These are phyloP conservation scores for Umbelopsis isabellina DNA, from an alignment of 192 early-diverging fungal genomes.

Conservation along the genomic window DNA sequence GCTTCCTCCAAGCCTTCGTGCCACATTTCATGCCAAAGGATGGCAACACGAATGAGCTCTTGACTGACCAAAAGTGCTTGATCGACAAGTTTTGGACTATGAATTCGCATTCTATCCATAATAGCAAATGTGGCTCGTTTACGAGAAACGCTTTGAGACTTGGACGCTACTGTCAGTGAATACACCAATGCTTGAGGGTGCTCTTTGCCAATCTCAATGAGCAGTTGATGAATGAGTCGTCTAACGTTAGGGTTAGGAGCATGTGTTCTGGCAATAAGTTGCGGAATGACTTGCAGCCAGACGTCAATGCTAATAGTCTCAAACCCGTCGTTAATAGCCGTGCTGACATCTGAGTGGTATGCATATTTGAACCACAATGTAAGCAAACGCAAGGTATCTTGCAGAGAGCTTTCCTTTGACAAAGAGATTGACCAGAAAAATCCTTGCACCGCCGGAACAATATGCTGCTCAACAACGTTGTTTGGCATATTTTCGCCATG, in stretches of 20 bases:
- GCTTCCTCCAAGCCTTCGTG: conserved; percentile 91
- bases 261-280: conserved; percentile 94
- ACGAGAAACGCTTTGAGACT: conserved; percentile 77
- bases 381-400: conserved; percentile 91
- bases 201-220: conserved; percentile 88
- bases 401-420: conserved; percentile 82
- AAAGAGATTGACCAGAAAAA: conserved; percentile 94
- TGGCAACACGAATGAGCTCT: conserved; percentile 96
- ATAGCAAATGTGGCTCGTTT: conserved; percentile 82
- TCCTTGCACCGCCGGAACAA: conserved; percentile 90
- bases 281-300: conserved; percentile 98
- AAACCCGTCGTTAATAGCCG: conserved; percentile 82
- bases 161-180: conserved; percentile 93
- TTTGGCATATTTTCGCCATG: conserved; percentile 46
- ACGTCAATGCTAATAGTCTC: conserved; percentile 84
- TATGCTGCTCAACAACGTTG: conserved; percentile 60
- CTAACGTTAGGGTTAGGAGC: conserved; percentile 76
- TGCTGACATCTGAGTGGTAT: conserved; percentile 81
- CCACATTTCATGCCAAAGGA: conserved; percentile 98
- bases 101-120: conserved; percentile 89
- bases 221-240: conserved; percentile 82
- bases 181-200: conserved; percentile 99
- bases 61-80: conserved; percentile 93
- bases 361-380: conserved; percentile 98
- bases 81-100: conserved; percentile 84